Conservation (phyloP, 2,329 filamentous ascomycete genomes). For the Cercospora zeina region DNA sequence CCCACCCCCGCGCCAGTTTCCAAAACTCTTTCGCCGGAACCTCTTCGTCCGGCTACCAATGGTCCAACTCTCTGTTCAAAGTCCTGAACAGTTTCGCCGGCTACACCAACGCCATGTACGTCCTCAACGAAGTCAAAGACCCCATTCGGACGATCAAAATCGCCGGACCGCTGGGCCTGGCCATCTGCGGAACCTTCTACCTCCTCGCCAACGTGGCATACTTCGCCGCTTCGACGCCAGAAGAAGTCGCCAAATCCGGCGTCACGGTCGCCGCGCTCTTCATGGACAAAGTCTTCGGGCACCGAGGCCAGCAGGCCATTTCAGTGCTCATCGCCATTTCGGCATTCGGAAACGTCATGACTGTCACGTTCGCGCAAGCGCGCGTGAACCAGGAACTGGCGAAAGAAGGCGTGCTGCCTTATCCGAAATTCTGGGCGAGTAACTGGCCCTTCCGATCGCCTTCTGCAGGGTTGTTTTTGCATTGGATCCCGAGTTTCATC, state of each 20-base stretch:
- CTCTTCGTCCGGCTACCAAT: conserved; percentile 46
- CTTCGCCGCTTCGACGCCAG: conserved; percentile 50
- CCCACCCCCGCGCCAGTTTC: conserved; percentile 57
- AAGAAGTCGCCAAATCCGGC: conserved; percentile 54
- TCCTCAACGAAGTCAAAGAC: conserved; percentile 60
- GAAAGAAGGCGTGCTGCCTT: conserved; percentile 62
- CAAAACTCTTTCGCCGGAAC: conserved; percentile 56
- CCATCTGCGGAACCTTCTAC: conserved; percentile 52
- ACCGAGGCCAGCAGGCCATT: conserved; percentile 53
- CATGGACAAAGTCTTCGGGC: conserved; percentile 60
- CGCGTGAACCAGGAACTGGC: conserved; percentile 62
- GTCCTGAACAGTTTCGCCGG: conserved; percentile 41
- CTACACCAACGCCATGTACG: conserved; percentile 59
- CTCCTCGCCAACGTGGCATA: conserved; percentile 63
- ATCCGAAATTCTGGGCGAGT: conserved; percentile 60
- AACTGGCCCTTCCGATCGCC: conserved; percentile 65
- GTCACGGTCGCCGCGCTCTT: conserved; percentile 60
- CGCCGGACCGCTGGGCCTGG: conserved; percentile 52
- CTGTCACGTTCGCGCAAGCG: conserved; percentile 57
- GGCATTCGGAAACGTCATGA: conserved; percentile 60
- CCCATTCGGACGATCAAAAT: conserved; percentile 24
- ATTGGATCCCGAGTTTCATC: conserved; percentile 58
- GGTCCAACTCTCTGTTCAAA: conserved; percentile 60
- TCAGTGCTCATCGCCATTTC: conserved; percentile 59
- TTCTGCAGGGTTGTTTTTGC: conserved; percentile 55